Percentiles rank a stretch among this genome's conserved stretches.
Conservation (phyloP, 768 basidiomycete species). For the Pisolithus microcarpus region DNA sequence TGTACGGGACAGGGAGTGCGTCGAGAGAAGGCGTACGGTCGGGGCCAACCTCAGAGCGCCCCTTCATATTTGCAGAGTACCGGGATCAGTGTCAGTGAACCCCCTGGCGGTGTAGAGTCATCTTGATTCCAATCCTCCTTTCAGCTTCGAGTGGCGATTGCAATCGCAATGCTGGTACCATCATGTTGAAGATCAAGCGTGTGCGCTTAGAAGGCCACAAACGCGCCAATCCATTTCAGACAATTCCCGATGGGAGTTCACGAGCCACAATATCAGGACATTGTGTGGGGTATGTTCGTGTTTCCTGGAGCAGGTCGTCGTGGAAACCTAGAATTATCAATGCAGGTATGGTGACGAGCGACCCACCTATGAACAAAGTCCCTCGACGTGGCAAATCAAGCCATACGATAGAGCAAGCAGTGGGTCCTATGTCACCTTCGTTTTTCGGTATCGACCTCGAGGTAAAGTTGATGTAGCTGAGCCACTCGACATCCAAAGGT, state of each 20-base stretch:
- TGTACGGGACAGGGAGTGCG: slow-evolving; percentile 50
- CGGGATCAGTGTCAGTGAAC: slow-evolving; percentile 30
- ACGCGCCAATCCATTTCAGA: slow-evolving; percentile 37
- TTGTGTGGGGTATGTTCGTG: slow-evolving; percentile 37
- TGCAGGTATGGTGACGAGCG: slow-evolving; percentile 46
- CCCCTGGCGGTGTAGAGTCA: not conserved
- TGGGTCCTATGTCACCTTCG: slow-evolving; percentile 54
- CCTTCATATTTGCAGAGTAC: slow-evolving; percentile 51
- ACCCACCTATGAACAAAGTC: slow-evolving; percentile 33
- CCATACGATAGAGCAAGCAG: slow-evolving; percentile 36
- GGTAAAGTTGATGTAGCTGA: slow-evolving; percentile 30
- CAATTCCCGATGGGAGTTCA: slow-evolving; percentile 33
- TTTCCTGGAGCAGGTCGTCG: not conserved
- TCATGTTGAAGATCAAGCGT: slow-evolving; percentile 42
- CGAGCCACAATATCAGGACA: slow-evolving; percentile 35
- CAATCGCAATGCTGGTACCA: slow-evolving; percentile 40
- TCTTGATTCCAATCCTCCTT: slow-evolving; percentile 1
- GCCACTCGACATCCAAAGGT: not conserved
- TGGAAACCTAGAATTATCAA: slow-evolving; percentile 4
- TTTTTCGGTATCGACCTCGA: slow-evolving; percentile 55
- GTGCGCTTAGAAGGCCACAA: slow-evolving; percentile 26
- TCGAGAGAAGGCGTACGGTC: slow-evolving; percentile 49
- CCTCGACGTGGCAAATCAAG: slow-evolving; percentile 48
- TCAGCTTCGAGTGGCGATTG: slow-evolving; percentile 16
- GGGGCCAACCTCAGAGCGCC: slow-evolving; percentile 43